phyloP scores from a whole-genome alignment of 2,329 filamentous ascomycete species.

The Aspergillus tanneri region DNA sequence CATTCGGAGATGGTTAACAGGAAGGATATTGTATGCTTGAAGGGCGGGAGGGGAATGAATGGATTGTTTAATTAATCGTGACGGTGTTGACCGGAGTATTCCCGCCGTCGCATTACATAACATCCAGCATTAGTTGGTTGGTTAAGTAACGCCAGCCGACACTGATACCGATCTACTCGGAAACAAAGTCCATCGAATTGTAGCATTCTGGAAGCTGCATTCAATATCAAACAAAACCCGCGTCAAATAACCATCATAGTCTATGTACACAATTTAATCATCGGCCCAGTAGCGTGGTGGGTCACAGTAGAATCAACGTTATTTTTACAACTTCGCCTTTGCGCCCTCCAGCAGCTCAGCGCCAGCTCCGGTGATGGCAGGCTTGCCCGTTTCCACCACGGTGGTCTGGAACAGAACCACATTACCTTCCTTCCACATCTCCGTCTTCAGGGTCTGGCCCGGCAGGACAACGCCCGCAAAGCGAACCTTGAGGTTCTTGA shows the following conservation, averaged over 20 bases:
- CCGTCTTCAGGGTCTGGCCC: conserved; percentile 84
- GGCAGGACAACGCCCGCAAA: conserved; percentile 84
- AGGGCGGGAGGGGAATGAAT: conserved; percentile 2
- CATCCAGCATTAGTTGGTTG: no score
- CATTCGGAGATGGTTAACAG: conserved; percentile 8
- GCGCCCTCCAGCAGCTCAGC: conserved; percentile 65
- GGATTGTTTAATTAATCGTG: not conserved
- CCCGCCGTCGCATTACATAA: no score
- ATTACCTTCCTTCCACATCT: conserved; percentile 89
- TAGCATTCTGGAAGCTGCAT: no score
- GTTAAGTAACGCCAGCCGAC: no score
- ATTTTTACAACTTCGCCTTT: conserved; percentile 52
- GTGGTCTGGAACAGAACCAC: conserved; percentile 81
- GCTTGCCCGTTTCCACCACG: conserved; percentile 90
- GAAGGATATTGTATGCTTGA: not conserved
- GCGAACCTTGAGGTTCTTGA: conserved; percentile 88
- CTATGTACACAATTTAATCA: conserved; percentile 22
- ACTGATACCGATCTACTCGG: no score
- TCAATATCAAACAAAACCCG: no score
- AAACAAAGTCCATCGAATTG: no score
- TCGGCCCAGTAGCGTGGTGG: not conserved
- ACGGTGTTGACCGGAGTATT: not conserved
- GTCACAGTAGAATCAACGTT: not conserved
- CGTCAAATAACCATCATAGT: conserved; percentile 1
- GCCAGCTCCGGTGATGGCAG: conserved; percentile 77